A percentile compares a stretch with the other conserved stretches of the same genome.
These are phyloP conservation scores for Abrus pulchellus DNA, from an alignment of 306 rosid genomes.

Conservation along the genomic window DNA sequence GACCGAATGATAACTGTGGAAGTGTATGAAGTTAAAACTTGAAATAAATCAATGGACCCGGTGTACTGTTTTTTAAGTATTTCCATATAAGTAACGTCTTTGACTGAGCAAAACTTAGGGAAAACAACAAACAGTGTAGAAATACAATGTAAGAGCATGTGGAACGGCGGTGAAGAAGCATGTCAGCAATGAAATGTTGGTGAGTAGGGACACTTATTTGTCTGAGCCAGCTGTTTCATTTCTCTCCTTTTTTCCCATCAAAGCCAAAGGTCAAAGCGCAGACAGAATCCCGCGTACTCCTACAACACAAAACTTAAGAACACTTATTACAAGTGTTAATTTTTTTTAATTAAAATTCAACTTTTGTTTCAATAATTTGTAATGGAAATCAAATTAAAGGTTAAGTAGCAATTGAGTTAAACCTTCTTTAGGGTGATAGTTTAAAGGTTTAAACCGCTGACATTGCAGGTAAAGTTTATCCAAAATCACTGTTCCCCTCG, in stretches of 20 bases:
- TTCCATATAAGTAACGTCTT: constrained; percentile 57
- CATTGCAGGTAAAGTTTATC: no score
- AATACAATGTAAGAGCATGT: constrained; percentile 34
- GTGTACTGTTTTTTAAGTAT: constrained; percentile 23
- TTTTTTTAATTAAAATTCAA: no score
- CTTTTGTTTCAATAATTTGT: no score
- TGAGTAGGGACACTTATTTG: constrained; percentile 10
- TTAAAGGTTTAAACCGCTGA: no score
- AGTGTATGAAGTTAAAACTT: neutral
- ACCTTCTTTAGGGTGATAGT: no score
- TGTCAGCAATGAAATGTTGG: constrained; percentile 25
- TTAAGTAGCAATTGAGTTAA: no score
- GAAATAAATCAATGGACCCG: constrained; percentile 10
- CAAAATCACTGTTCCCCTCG: no score
- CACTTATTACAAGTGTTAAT: no score
- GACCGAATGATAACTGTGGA: constrained; percentile 2
- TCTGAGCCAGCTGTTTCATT: neutral
- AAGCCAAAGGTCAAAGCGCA: neutral
- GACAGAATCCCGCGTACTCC: neutral
- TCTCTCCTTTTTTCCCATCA: neutral
- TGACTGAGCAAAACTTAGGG: constrained; percentile 59
- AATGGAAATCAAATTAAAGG: no score
- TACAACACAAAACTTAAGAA: no score
- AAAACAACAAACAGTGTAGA: constrained; percentile 37
- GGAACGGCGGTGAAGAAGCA: constrained; percentile 39